phyloP scores from a whole-genome alignment of 2,329 filamentous ascomycete species.

The Colletotrichum sp. region DNA sequence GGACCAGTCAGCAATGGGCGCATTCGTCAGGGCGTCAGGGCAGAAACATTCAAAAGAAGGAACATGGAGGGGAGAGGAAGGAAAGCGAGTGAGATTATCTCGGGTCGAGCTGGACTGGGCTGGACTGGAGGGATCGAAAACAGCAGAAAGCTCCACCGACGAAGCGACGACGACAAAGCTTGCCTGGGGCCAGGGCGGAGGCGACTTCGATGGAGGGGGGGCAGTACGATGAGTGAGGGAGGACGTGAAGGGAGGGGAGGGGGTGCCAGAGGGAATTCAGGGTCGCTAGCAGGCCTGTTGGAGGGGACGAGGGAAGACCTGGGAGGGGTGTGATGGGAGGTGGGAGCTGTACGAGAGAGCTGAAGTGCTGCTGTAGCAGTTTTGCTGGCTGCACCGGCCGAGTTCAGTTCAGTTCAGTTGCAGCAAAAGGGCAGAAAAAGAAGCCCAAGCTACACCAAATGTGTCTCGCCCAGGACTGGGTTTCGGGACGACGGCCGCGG shows the following conservation, averaged over 20 bases:
- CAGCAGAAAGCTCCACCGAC: constrained; percentile 10
- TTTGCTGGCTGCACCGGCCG: background rate
- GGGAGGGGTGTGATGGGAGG: background rate
- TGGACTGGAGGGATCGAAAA: constrained; percentile 18
- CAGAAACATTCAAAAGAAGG: constrained; percentile 21
- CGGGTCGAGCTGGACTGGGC: background rate
- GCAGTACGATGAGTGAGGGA: background rate
- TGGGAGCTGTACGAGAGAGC: background rate
- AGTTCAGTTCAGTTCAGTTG: background rate
- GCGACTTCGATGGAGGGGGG: background rate
- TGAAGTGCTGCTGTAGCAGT: background rate
- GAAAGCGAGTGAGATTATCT: background rate
- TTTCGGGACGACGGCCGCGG: constrained; percentile 2
- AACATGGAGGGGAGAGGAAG: constrained; percentile 2
- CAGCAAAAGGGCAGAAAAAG: background rate
- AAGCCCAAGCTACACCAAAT: constrained; percentile 6
- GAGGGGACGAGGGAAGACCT: background rate
- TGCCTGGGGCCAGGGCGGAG: constrained; percentile 9
- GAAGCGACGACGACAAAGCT: constrained; percentile 21
- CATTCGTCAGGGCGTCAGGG: background rate
- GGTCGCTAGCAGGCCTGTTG: background rate
- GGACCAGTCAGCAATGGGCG: constrained; percentile 16
- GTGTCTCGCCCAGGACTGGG: constrained; percentile 6
- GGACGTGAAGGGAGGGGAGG: background rate
- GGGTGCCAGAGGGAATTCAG: constrained; percentile 2